A percentile compares a stretch with the other conserved stretches of the same genome.
These are phyloP conservation scores for Leccinum subfulvum DNA, from an alignment of 1,284 basidiomycete species.

Conservation along the genomic window DNA sequence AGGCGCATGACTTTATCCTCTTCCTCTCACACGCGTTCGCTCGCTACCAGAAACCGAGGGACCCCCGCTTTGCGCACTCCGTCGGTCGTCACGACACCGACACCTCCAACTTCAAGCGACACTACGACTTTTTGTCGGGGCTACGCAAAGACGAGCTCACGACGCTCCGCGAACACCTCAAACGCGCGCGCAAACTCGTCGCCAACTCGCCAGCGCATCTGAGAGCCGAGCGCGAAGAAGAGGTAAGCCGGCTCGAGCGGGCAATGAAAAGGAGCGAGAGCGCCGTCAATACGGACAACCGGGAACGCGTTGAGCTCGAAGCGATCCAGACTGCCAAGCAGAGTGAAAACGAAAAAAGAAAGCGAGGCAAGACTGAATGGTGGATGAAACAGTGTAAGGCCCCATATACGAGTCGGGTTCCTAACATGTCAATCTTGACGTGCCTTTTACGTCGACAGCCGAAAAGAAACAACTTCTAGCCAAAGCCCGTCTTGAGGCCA, in stretches of 20 bases:
- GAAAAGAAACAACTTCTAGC: slow-evolving; percentile 75
- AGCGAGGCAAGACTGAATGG: slow-evolving; percentile 80
- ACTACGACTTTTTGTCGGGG: slow-evolving; percentile 79
- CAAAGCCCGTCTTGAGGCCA: slow-evolving; percentile 74
- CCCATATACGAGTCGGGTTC: slow-evolving; percentile 4
- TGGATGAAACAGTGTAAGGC: slow-evolving; percentile 81
- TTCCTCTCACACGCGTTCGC: not conserved
- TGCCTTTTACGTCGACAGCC: slow-evolving; percentile 43
- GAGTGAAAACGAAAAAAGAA: slow-evolving; percentile 73
- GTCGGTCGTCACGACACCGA: slow-evolving; percentile 73
- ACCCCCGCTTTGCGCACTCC: slow-evolving; percentile 85
- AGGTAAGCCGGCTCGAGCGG: slow-evolving; percentile 73
- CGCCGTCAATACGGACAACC: slow-evolving; percentile 70
- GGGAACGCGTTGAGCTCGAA: slow-evolving; percentile 67
- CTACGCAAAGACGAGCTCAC: slow-evolving; percentile 68
- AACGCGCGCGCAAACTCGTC: slow-evolving; percentile 69
- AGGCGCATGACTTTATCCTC: not conserved
- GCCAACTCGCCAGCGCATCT: slow-evolving; percentile 63
- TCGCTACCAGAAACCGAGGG: slow-evolving; percentile 64
- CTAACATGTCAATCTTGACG: slow-evolving; percentile 5
- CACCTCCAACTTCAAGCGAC: slow-evolving; percentile 64
- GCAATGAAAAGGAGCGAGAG: slow-evolving; percentile 81
- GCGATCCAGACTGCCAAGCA: slow-evolving; percentile 60
- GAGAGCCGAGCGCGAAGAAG: slow-evolving; percentile 63
- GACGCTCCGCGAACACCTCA: slow-evolving; percentile 65